Evolutionary conservation across 129 eudicot genomes (phyloP).

Genomic region (Sambucus nigra): DNA sequence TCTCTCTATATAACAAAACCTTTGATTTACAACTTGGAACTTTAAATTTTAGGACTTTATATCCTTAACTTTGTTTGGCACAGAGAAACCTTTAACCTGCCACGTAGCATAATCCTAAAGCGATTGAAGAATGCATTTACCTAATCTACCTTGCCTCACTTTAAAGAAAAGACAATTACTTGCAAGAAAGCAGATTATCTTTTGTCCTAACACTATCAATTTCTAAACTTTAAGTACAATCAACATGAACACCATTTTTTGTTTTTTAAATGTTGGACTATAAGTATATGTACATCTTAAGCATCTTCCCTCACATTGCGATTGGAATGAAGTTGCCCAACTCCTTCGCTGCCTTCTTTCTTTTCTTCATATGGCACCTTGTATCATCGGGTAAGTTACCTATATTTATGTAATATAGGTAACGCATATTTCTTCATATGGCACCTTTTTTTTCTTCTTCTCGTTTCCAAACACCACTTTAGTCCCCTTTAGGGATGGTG

Average conservation of each 20-base stretch:
- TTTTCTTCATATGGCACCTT: slow-evolving; percentile 23
- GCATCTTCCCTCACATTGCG: neutral
- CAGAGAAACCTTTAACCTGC: no score
- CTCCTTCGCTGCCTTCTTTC: slow-evolving; percentile 12
- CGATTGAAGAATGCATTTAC: no score
- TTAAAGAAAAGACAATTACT: slow-evolving; percentile 7
- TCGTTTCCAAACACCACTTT: no score
- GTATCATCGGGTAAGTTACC: slow-evolving; percentile 34
- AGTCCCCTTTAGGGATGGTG: no score
- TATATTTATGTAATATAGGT: neutral
- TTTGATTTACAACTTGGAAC: no score
- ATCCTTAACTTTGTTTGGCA: no score
- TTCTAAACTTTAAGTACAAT: slow-evolving; percentile 28
- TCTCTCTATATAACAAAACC: no score
- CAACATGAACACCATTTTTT: neutral
- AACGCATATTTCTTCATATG: no score
- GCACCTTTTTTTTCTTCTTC: no score
- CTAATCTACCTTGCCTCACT: slow-evolving; percentile 2
- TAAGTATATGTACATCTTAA: slow-evolving; percentile 1
- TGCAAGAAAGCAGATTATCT: slow-evolving; percentile 15
- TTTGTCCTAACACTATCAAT: slow-evolving; percentile 16
- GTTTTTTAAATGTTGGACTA: neutral
- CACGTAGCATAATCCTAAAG: no score
- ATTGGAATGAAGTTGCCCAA: slow-evolving; percentile 27
- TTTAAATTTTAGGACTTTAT: no score